Evolutionary conservation across 108 stramenopile species (phyloP), one percentile per base, ranked within the genome.

Genomic region (Nitzschia sp.): DNA sequence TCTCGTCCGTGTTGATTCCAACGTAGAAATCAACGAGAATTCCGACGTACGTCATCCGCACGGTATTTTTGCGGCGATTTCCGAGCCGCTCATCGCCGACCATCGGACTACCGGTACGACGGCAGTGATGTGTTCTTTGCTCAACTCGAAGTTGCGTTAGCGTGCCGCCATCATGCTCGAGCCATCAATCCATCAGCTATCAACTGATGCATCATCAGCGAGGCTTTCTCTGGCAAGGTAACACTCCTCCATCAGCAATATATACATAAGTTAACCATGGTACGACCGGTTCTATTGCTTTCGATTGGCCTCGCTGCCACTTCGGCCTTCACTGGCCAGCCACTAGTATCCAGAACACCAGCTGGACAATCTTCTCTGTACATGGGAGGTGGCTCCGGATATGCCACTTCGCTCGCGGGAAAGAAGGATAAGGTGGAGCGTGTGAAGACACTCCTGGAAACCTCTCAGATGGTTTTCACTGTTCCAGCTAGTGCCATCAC

Each of bases 401-500:
- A 58, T 32, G 75, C 86, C 27, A 88, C 96, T 33, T 84, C 89
- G 2, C 67, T 90, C 28, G 84, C 76, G 16, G 95, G 92, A 52
- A 97, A 97, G 76, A 56, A 71, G 48, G 71, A 75, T 28, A 79
- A 72, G 44, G 82, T 96, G 29, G 76, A 76, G 48, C 53, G 32
- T n/a, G 84, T 97, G 0, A 75, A 81, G 66, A 85, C 71, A 23
- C 78, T 90, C 34, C 86, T 97, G 15, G 84, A 89, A 22, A 64
- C 66, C 33, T 91, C 94, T 3, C 63, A 91, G 53, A 86, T 96
- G 89, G 58, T 97, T 21, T 89, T 97, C 72, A 69, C 91, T 36
- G 80, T 92, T 47, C 93, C 93, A 6, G 85, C 86, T 8, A 60
- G 72, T 36, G 68, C 80, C 32, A 78, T 97, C 35, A 86, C 78